phyloP scores from a whole-genome alignment of 441 rosid species.

The Rhodomyrtus psidioides region DNA sequence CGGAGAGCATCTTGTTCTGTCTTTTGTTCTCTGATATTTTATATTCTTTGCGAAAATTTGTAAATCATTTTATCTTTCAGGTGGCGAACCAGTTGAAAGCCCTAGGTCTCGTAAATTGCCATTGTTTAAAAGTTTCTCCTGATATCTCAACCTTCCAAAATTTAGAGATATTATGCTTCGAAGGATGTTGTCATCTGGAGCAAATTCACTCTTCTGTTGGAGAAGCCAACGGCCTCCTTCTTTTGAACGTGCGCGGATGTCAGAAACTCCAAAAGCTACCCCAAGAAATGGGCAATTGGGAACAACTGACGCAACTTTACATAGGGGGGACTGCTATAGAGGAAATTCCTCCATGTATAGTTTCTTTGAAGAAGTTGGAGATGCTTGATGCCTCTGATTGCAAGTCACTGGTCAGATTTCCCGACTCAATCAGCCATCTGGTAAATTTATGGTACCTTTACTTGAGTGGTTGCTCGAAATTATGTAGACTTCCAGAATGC shows the following conservation, averaged over 20 bases:
- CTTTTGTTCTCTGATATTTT: not conserved
- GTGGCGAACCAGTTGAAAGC: fast-evolving
- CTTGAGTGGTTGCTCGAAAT: too few relatives aligned
- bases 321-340: too few relatives aligned
- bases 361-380: too few relatives aligned
- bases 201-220: too few relatives aligned
- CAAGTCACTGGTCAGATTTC: not conserved
- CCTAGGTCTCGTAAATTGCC: not conserved
- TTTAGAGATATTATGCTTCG: not conserved
- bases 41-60: not conserved
- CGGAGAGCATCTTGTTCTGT: not conserved
- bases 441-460: too few relatives aligned
- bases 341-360: not conserved
- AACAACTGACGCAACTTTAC: not conserved
- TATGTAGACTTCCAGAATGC: too few relatives aligned
- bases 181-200: not conserved
- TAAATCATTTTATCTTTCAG: not conserved
- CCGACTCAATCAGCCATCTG: not conserved
- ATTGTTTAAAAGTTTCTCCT: not conserved
- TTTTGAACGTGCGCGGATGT: fast-evolving
- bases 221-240: not conserved
- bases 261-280: not conserved
- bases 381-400: too few relatives aligned
- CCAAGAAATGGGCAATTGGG: fast-evolving
- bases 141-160: fast-evolving